These are phyloP conservation scores for Coniochaeta ligniaria DNA, from an alignment of 2,329 filamentous ascomycete species.

Conservation along the genomic window DNA sequence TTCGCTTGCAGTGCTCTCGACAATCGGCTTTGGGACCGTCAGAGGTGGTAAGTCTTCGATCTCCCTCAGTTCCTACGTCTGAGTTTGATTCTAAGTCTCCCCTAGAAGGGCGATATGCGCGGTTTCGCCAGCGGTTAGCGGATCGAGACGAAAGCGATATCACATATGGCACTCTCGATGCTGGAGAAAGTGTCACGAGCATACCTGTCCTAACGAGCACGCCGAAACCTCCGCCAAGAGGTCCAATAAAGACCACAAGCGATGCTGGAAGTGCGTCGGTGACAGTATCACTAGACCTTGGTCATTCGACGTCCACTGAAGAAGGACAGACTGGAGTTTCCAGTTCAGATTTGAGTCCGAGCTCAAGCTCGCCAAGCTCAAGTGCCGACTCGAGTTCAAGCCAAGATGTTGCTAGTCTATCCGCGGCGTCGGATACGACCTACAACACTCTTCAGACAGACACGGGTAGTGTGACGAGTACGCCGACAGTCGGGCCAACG, in stretches of 20 bases:
- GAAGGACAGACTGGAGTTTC: not conserved
- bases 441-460: not conserved
- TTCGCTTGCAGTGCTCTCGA: constrained; percentile 15
- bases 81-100: not conserved
- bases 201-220: not conserved
- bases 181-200: constrained; percentile 1
- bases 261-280: not conserved
- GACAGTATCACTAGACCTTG: not conserved
- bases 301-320: not conserved
- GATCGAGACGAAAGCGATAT: constrained; percentile 1
- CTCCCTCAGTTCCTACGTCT: not conserved
- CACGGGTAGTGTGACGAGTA: not conserved
- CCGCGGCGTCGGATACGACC: not conserved
- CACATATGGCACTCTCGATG: not conserved
- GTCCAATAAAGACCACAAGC: not conserved
- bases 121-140: not conserved
- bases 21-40: constrained; percentile 12
- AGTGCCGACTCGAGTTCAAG: not conserved
- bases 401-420: not conserved
- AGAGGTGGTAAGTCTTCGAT: constrained; percentile 12
- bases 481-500: not conserved
- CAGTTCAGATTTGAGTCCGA: not conserved
- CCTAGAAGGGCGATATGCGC: not conserved
- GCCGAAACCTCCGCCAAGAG: not conserved
- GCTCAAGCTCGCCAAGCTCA: not conserved